Conservation (phyloP, 2,329 filamentous ascomycete genomes). For the Trichophyton simii region DNA sequence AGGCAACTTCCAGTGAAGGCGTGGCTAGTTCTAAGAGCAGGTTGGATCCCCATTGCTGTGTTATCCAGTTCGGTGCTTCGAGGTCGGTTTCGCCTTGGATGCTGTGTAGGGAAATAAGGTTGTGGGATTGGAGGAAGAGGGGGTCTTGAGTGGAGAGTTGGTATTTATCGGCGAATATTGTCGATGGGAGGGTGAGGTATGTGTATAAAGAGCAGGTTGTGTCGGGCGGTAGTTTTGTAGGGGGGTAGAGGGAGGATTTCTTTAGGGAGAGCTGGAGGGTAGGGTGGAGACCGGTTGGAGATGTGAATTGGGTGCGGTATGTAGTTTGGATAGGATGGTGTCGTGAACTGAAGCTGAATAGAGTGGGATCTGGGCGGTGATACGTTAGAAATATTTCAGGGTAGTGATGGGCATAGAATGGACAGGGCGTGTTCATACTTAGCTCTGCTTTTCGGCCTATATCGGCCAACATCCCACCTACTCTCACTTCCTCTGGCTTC, state of each 20-base stretch:
- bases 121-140: conserved; percentile 69
- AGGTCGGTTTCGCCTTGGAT: conserved; percentile 70
- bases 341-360: conserved; percentile 74
- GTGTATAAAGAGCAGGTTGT: conserved; percentile 60
- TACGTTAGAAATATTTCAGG: background rate
- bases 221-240: conserved; percentile 29
- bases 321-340: conserved; percentile 50
- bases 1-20: conserved; percentile 26
- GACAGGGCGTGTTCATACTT: conserved; percentile 29
- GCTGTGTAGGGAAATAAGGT: conserved; percentile 55
- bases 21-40: conserved; percentile 61
- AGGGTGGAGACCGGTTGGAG: conserved; percentile 72
- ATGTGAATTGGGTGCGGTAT: conserved; percentile 53
- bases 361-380: conserved; percentile 46
- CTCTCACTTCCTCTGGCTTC: conserved; percentile 60
- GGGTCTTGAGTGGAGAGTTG: conserved; percentile 49
- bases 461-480: conserved; percentile 67
- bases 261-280: conserved; percentile 57
- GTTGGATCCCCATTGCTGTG: conserved; percentile 64
- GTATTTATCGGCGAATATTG: conserved; percentile 77
- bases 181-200: conserved; percentile 69
- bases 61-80: conserved; percentile 75
- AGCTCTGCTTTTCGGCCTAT: conserved; percentile 61
- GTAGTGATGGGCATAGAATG: background rate
- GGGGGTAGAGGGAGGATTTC: conserved; percentile 35